phyloP scores from a whole-genome alignment of 768 basidiomycete species.

The Chalciporus chontae region DNA sequence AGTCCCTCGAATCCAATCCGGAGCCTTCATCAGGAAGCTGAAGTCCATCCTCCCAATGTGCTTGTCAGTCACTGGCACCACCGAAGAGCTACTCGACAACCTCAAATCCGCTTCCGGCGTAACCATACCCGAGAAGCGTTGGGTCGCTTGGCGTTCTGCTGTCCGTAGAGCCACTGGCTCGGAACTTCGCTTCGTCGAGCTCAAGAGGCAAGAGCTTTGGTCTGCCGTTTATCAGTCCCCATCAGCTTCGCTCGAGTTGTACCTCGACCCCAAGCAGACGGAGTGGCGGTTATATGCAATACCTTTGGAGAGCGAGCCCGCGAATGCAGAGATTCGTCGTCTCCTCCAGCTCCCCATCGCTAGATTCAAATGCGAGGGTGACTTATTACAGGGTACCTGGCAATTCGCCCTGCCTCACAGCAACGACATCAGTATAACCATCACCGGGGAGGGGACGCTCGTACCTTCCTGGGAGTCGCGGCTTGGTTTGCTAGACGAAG shows the following conservation, averaged over 20 bases:
- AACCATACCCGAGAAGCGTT: slow-evolving; percentile 51
- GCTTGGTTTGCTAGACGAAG: slow-evolving; percentile 65
- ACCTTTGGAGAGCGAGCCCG: slow-evolving; percentile 63
- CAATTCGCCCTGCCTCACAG: slow-evolving; percentile 70
- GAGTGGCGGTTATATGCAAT: slow-evolving; percentile 86
- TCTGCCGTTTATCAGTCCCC: slow-evolving; percentile 73
- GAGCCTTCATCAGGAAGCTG: slow-evolving; percentile 69
- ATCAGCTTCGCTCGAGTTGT: slow-evolving; percentile 67
- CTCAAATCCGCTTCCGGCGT: slow-evolving; percentile 40
- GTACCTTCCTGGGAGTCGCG: slow-evolving; percentile 85
- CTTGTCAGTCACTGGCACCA: slow-evolving; percentile 53
- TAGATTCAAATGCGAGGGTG: slow-evolving; percentile 54
- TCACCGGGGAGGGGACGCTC: slow-evolving; percentile 56
- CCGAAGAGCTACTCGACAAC: slow-evolving; percentile 46
- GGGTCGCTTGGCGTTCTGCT: slow-evolving; percentile 68
- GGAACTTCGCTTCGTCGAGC: slow-evolving; percentile 78
- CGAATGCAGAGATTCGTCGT: slow-evolving; percentile 75
- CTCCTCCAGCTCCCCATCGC: slow-evolving; percentile 75
- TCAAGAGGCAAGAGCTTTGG: slow-evolving; percentile 90
- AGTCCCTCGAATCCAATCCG: slow-evolving; percentile 64
- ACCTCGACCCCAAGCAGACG: slow-evolving; percentile 69
- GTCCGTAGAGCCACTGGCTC: slow-evolving; percentile 54
- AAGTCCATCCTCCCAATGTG: slow-evolving; percentile 88
- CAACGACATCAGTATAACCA: slow-evolving; percentile 52
- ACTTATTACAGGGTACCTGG: slow-evolving; percentile 72